Conservation (phyloP, 2,329 filamentous ascomycete genomes). For the Pseudogymnoascus sp. region DNA sequence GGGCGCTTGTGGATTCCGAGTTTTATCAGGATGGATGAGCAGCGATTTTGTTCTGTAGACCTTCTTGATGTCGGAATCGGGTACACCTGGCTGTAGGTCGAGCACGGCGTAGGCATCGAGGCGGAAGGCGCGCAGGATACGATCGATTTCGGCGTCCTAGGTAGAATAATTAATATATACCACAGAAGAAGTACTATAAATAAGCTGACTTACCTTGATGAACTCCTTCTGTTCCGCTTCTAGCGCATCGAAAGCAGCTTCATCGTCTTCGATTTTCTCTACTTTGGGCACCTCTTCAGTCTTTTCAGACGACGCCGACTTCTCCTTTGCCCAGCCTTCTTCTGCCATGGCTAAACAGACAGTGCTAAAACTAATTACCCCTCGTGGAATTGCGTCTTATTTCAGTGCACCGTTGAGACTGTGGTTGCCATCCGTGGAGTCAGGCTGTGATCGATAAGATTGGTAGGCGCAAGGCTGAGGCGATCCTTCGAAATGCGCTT, state of each 20-base stretch:
- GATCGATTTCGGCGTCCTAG: conserved; percentile 89
- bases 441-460: conserved; percentile 5
- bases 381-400: neutral
- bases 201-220: conserved; percentile 55
- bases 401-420: neutral
- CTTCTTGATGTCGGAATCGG: conserved; percentile 92
- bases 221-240: conserved; percentile 84
- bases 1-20: conserved; percentile 78
- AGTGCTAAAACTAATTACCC: neutral
- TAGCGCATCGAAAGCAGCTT: conserved; percentile 71
- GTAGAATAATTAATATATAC: conserved; percentile 14
- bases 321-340: conserved; percentile 8
- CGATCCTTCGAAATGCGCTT: neutral
- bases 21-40: conserved; percentile 97
- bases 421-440: neutral
- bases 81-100: conserved; percentile 88
- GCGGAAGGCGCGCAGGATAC: conserved; percentile 84
- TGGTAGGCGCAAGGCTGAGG: conserved; percentile 1
- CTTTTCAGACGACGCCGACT: conserved; percentile 12
- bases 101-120: conserved; percentile 82
- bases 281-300: conserved; percentile 17
- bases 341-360: conserved; percentile 15
- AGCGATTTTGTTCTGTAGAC: conserved; percentile 97
- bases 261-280: conserved; percentile 43
- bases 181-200: neutral